Evolutionary conservation across 2,329 filamentous ascomycete genomes (phyloP), one percentile per base, ranked within the genome.

Genomic region (Diaporthe destruens): DNA sequence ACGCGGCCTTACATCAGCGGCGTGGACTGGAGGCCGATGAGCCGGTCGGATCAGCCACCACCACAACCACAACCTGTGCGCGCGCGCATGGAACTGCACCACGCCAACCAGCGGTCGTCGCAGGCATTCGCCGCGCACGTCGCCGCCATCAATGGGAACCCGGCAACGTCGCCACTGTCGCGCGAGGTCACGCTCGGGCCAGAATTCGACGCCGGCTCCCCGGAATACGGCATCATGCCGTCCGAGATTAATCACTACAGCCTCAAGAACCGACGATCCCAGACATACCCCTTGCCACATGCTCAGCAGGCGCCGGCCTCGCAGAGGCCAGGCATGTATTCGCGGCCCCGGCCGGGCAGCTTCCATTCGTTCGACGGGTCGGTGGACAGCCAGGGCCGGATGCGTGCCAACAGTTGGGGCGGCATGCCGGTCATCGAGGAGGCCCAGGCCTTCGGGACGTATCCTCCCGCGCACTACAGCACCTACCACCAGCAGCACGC

Each of bases 311-410:
- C 20, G 25, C 55, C 51, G 44, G 1, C 6, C 14, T n/a, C 63
- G 8, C 49, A 39, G 18, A 74, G 74, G 23, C 72, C 75, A 7
- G 61, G 67, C 49, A 69, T 74, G 72, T 77, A 78, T 56, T 72
- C 76, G 55, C 73, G 70, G 44, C 77, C 78, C 3, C 42, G 36
- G 25, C 49, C 72, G 20, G 63, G 57, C 1, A 77, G 75, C 75
- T 79, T 84, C 73, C 85, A 84, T 12, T 82, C 82, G 3, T 81
- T 81, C 75, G 81, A 84, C 44, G 79, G 82, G 1, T 49, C 59
- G 3, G 23, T 51, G 16, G 69, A 57, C 36, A 29, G 51, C 39
- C 34, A 79, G 20, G 70, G 76, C 16, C 77, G 77, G n/a, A 69
- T 75, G 23, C 77, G 77, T 32, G 75, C 72, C 29, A 71, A 75